Evolutionary conservation across 108 stramenopile species (phyloP).

Genomic region (Pseudonitzschia delicatissima): DNA sequence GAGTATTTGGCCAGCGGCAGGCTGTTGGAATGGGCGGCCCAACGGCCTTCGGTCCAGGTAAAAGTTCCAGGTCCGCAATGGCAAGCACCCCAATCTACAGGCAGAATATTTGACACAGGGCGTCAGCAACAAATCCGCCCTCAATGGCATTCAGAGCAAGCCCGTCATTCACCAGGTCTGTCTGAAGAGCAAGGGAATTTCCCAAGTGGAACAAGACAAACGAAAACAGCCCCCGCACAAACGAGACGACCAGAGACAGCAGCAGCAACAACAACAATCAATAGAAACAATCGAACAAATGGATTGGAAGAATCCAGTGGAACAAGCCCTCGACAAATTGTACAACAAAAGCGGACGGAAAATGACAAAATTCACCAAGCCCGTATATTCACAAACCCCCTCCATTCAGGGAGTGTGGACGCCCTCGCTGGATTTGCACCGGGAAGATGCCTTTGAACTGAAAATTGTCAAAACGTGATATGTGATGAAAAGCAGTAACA

Average conservation of each 20-base stretch:
- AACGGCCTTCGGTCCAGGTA: slow-evolving; percentile 55
- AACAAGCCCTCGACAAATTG: slow-evolving; percentile 57
- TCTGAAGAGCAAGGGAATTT: slow-evolving; percentile 51
- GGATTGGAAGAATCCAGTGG: slow-evolving; percentile 29
- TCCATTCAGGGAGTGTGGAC: slow-evolving; percentile 88
- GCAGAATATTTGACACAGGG: slow-evolving; percentile 58
- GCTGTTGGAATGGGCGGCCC: slow-evolving; percentile 58
- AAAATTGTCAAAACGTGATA: neutral
- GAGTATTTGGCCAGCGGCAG: slow-evolving; percentile 55
- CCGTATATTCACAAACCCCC: slow-evolving; percentile 68
- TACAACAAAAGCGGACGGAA: slow-evolving; percentile 81
- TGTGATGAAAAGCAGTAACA: too few relatives aligned
- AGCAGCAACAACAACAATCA: neutral
- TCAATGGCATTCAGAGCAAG: neutral
- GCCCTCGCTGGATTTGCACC: slow-evolving; percentile 63
- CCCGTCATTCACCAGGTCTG: slow-evolving; percentile 62
- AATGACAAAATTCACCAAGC: slow-evolving; percentile 69
- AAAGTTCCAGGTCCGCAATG: slow-evolving; percentile 60
- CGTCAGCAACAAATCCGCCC: neutral
- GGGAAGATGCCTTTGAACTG: neutral
- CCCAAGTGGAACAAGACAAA: too few relatives aligned
- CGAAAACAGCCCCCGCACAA: too few relatives aligned
- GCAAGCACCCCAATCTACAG: slow-evolving; percentile 74
- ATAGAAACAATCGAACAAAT: neutral
- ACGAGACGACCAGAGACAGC: neutral